These are phyloP conservation scores for Saccharomycopsis malanga DNA, from an alignment of 805 yeast species.

Conservation along the genomic window DNA sequence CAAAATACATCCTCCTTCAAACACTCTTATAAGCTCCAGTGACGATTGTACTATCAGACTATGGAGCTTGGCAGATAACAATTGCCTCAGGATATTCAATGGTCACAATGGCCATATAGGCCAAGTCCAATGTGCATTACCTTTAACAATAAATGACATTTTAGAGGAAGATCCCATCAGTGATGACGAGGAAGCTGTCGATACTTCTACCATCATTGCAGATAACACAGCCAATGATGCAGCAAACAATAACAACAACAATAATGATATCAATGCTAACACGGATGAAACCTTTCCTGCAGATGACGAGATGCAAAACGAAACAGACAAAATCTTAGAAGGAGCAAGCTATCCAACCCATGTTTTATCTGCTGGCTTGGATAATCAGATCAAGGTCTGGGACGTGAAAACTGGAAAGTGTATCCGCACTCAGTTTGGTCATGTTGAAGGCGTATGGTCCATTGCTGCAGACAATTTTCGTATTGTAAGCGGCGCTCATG, in stretches of 20 bases:
- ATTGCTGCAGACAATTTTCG: conserved; percentile 94
- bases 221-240: conserved; percentile 1
- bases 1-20: conserved; percentile 71
- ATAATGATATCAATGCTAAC: background rate
- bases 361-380: conserved; percentile 78
- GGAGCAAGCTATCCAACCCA: conserved; percentile 61
- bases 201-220: background rate
- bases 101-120: conserved; percentile 90
- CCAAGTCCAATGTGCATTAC: conserved; percentile 88
- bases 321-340: background rate
- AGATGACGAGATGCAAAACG: background rate
- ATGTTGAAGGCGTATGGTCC: conserved; percentile 97
- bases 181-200: conserved; percentile 8
- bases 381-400: conserved; percentile 91
- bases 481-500: conserved; percentile 92
- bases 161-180: conserved; percentile 26
- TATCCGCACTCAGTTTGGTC: conserved; percentile 92
- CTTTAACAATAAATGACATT: conserved; percentile 64
- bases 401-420: conserved; percentile 82
- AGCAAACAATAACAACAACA: background rate
- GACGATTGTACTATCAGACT: conserved; percentile 89
- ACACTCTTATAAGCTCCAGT: conserved; percentile 76
- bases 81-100: conserved; percentile 67
- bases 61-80: conserved; percentile 86
- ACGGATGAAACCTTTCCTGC: background rate